Percentiles rank a stretch among this genome's conserved stretches.
These are phyloP conservation scores for Cryptosporidium muris DNA, from an alignment of 169 alveolate genomes.

Conservation along the genomic window DNA sequence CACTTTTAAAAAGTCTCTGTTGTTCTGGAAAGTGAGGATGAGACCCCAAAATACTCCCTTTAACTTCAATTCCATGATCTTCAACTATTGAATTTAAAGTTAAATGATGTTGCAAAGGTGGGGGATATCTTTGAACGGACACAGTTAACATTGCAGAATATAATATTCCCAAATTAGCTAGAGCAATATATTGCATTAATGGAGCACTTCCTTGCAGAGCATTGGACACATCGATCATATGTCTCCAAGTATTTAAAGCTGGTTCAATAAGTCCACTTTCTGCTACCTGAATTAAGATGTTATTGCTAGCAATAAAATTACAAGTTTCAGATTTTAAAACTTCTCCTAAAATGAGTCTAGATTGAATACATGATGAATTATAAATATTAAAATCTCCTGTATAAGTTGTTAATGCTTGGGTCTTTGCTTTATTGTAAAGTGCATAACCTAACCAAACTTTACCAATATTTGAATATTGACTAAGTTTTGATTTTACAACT, in stretches of 20 bases:
- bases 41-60: constrained; percentile 40
- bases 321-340: constrained; percentile 27
- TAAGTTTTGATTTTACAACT: constrained; percentile 37
- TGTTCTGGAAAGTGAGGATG: constrained; percentile 66
- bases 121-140: constrained; percentile 55
- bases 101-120: constrained; percentile 56
- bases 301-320: constrained; percentile 51
- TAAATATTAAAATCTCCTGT: constrained; percentile 20
- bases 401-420: constrained; percentile 1
- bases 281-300: constrained; percentile 38
- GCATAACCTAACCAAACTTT: constrained; percentile 45
- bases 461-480: constrained; percentile 38
- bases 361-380: constrained; percentile 44
- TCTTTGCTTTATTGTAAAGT: constrained; percentile 52
- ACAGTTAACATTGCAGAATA: constrained; percentile 28
- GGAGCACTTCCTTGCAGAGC: constrained; percentile 61
- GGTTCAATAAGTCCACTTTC: constrained; percentile 43
- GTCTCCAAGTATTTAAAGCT: constrained; percentile 39
- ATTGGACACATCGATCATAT: constrained; percentile 49
- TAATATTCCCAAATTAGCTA: constrained; percentile 41
- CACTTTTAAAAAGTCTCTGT: constrained; percentile 22
- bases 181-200: constrained; percentile 41
- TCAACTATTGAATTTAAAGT: constrained; percentile 49
- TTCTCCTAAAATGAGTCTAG: constrained; percentile 41
- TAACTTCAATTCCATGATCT: constrained; percentile 12